Conservation (phyloP, 225 moss, liverwort and hornwort species). For the Neckera pumila region DNA sequence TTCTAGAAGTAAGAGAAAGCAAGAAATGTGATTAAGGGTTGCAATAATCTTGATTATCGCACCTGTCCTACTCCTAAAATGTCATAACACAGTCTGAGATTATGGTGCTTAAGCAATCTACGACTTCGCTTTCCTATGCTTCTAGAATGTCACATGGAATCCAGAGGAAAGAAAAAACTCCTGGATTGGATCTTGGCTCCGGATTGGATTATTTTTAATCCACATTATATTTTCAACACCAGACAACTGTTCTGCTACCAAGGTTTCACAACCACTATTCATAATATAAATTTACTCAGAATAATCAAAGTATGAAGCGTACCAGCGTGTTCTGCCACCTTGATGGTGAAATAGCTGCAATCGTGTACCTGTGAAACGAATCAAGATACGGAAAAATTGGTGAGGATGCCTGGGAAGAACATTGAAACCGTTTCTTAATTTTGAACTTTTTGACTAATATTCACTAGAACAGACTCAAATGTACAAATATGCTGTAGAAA, state of each 20-base stretch:
- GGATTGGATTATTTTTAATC: not conserved
- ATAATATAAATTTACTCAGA: not conserved
- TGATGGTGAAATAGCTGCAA: constrained; percentile 79
- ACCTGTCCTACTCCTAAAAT: not conserved
- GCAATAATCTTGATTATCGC: not conserved
- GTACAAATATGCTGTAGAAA: not conserved
- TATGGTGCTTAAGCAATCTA: not conserved
- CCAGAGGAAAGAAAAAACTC: not conserved
- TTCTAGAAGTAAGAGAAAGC: not conserved
- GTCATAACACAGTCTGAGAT: not conserved
- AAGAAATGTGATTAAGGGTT: not conserved
- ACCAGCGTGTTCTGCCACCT: constrained; percentile 75
- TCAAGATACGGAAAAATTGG: not conserved
- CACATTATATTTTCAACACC: not conserved
- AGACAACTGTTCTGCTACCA: not conserved
- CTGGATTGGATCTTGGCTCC: not conserved
- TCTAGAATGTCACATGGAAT: not conserved
- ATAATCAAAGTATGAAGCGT: not conserved
- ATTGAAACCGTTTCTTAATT: not conserved
- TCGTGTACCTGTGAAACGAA: constrained; percentile 36
- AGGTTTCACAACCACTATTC: not conserved
- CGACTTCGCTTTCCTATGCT: not conserved
- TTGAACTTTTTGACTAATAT: not conserved
- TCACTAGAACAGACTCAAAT: not conserved
- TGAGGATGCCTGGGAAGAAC: not conserved